Evolutionary conservation across 768 basidiomycete species (phyloP), one percentile per base, ranked within the genome.

Genomic region (Lentinula raphanica): DNA sequence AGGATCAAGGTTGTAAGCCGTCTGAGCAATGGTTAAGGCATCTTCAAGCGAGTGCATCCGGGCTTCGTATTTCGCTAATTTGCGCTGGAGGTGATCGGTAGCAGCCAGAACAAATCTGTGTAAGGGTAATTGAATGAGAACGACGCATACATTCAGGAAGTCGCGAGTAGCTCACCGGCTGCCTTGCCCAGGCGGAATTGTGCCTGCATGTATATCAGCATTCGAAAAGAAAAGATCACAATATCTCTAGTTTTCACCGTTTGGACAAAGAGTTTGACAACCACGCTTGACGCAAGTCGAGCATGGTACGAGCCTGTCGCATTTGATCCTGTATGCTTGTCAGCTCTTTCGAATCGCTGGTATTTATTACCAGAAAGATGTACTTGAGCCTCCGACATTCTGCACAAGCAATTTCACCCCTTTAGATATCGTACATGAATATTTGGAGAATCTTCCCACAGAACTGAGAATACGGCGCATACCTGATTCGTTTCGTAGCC

Each of bases 21-120:
- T 63, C 50, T 82, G 75, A 21, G 77, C 65, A 29, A 81, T 80
- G 23, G 76, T 77, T 19, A 84, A 65, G 17, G 81, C 82, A 62
- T 82, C 81, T 65, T 85, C 82, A 21, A 84, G 70, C 2, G 76
- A 74, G 60, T 73, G 77, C 75, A 82, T 81, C 1, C 81, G 74
- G 7, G 77, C 75, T 59, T 82, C 77, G 67, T 83, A 68, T 54
- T 69, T 73, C 15, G 65, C 60, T 46, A 80, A 67, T 67, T 79
- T 80, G 49, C 72, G 69, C n/a, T 73, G 76, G 29, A 83, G 74
- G 64, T 80, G 81, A 57, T 80, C 81, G 32, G 80, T 79, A 8
- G 80, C 81, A 2, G 77, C 77, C 13, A 77, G 63, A 9, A 83
- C 81, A 60, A 83, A 82, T 46, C 80, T 81, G 21, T n/a, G 42